Evolutionary conservation across 192 early-diverging fungal genomes (phyloP).

Genomic region (Phlyctochytrium bullatum): DNA sequence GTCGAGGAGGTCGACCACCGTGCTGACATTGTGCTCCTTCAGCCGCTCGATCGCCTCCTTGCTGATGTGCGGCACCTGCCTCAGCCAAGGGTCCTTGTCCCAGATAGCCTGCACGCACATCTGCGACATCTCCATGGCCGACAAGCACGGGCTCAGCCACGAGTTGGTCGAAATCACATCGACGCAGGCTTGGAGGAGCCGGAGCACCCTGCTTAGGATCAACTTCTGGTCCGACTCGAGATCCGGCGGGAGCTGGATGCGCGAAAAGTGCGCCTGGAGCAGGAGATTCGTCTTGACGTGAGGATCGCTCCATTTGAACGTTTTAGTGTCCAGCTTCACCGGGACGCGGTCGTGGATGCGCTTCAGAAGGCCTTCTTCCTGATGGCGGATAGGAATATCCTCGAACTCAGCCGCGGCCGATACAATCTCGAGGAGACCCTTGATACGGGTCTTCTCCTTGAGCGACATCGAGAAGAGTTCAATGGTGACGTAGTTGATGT

Average conservation of each 20-base stretch:
- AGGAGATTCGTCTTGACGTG: slow-evolving; percentile 91
- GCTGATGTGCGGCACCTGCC: slow-evolving; percentile 88
- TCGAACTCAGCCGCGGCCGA: slow-evolving; percentile 93
- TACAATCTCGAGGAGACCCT: slow-evolving; percentile 90
- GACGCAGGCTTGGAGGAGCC: slow-evolving; percentile 87
- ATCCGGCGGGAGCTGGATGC: slow-evolving; percentile 85
- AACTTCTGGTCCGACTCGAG: slow-evolving; percentile 86
- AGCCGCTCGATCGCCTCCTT: slow-evolving; percentile 67
- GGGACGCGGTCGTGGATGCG: slow-evolving; percentile 81
- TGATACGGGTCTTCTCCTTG: slow-evolving; percentile 80
- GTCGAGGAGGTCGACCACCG: slow-evolving; percentile 92
- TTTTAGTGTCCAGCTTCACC: slow-evolving; percentile 54
- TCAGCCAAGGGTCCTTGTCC: slow-evolving; percentile 87
- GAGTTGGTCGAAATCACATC: slow-evolving; percentile 92
- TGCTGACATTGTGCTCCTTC: slow-evolving; percentile 69
- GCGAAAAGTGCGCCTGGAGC: slow-evolving; percentile 92
- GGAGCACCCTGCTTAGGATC: slow-evolving; percentile 65
- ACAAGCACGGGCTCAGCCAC: slow-evolving; percentile 85
- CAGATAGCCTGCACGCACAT: slow-evolving; percentile 97
- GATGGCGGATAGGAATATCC: slow-evolving; percentile 86
- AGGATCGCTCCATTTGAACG: slow-evolving; percentile 79
- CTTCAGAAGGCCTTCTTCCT: slow-evolving; percentile 79
- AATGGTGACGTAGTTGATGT: slow-evolving; percentile 91
- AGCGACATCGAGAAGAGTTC: slow-evolving; percentile 91
- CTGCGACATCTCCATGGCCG: slow-evolving; percentile 95